Base-by-base conservation (phyloP, 257 asterid genomes). In the Fraxinus excelsior region DNA sequence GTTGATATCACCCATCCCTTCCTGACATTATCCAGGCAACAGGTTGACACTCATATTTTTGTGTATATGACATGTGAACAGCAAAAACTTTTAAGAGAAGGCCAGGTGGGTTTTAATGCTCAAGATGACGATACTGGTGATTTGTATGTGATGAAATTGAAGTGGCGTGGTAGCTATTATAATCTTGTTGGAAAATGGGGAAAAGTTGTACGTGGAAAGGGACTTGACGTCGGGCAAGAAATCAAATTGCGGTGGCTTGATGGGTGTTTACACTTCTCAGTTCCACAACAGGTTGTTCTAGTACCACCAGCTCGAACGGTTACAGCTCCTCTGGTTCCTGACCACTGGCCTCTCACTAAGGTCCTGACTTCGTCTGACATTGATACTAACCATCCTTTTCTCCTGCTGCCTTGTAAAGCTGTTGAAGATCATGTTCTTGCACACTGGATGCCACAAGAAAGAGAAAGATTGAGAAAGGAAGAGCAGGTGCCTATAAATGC, bases 1-100 rank as follows among this genome's bases (percentile, higher is more conserved):
- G 86, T 87, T 51, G 91, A 87, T n/a, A 85, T 87, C 77, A 87
- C 91, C 46, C 91, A 87, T 68, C 91, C 91, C 37, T 87, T 87
- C 82, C 85, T 87, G 25, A 87, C 91, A 6, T 62, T 87, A 73
- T 82, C 91, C 31, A 74, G 91, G 65, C 91, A 87, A 78, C 91
- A 83, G 76, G 91, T 87, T 53, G 91, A 85, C 80, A 74, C 82
- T 28, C 82, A 85, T 72, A 84, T 87, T 3, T 74, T 85, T 53
- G 75, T 79, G 31, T 84, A 82, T 84, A 81, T 87, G 88, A 67
- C 85, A 42, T 85, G 84, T 76, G 86, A 85, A 76, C 85, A 87
- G 49, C 89, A 82, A 79, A 86, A 85, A 73, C 74, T 46, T 69
- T 79, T 87, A 56, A 76, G 81, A 85, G 88, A 83, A 77, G 84